Conservation (phyloP, 2,329 filamentous ascomycete genomes). For the Chaetothyriales sp. region DNA sequence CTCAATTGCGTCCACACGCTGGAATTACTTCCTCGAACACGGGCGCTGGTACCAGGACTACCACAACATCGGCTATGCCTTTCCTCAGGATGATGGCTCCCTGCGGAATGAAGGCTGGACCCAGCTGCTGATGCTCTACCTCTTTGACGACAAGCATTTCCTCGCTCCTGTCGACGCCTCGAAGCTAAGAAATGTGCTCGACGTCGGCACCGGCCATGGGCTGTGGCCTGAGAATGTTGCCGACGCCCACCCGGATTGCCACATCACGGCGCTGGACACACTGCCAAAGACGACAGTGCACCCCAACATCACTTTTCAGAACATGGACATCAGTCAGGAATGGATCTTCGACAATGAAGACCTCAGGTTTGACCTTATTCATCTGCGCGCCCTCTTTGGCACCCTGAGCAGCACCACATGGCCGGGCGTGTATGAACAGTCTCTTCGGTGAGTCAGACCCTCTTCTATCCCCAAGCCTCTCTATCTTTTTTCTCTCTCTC, state of each 20-base stretch:
- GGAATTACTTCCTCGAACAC: constrained; percentile 22
- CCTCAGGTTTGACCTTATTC: constrained; percentile 28
- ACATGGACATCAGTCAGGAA: constrained; percentile 23
- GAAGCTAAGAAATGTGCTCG: constrained; percentile 17
- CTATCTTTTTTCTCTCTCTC: too few relatives aligned
- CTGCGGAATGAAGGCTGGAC: constrained; percentile 11
- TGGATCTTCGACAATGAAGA: constrained; percentile 22
- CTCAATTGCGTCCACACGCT: constrained; percentile 18
- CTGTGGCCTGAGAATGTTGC: constrained; percentile 23
- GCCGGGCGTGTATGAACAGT: constrained; percentile 22
- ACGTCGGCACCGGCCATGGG: constrained; percentile 22
- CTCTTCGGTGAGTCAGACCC: constrained; percentile 19
- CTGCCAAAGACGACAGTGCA: constrained; percentile 20
- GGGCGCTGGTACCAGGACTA: constrained; percentile 23
- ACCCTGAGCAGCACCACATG: constrained; percentile 20
- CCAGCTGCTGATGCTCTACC: constrained; percentile 10
- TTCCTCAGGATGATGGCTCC: constrained; percentile 17
- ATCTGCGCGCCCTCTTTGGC: constrained; percentile 26
- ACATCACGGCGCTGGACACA: constrained; percentile 26
- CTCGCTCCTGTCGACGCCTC: constrained; percentile 11
- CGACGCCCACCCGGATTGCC: constrained; percentile 20
- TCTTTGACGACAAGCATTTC: constrained; percentile 12
- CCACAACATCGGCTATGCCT: constrained; percentile 16
- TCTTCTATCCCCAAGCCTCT: background rate
- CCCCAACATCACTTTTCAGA: constrained; percentile 21